Conservation (phyloP, 805 yeast species). For the Myxozyma geophila region DNA sequence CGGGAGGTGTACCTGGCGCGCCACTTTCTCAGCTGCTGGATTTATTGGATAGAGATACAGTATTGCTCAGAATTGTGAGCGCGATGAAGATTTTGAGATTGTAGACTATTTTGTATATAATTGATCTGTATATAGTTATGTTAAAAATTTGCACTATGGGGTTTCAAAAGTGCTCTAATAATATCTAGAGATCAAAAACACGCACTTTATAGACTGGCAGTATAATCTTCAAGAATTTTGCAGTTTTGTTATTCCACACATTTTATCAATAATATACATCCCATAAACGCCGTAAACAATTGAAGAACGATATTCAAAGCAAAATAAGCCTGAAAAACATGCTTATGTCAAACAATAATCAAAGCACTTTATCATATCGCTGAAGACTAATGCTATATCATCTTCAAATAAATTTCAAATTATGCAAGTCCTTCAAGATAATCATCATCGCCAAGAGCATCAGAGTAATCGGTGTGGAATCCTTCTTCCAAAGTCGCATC, state of each 20-base stretch:
- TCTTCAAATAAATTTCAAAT: background rate
- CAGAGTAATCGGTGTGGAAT: background rate
- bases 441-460: background rate
- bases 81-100: constrained; percentile 18
- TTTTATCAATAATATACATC: background rate
- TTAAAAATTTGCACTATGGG: background rate
- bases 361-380: background rate
- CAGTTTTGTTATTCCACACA: background rate
- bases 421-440: background rate
- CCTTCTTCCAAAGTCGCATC: background rate
- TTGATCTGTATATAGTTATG: background rate
- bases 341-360: background rate
- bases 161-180: background rate
- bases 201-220: background rate
- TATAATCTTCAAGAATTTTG: background rate
- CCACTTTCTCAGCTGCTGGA: constrained; percentile 26
- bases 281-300: constrained; percentile 2
- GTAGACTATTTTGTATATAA: constrained; percentile 16
- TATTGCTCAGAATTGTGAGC: constrained; percentile 5
- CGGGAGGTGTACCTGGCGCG: constrained; percentile 34
- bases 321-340: background rate
- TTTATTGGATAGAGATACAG: constrained; percentile 25
- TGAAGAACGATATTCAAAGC: background rate
- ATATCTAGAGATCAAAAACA: too few relatives aligned
- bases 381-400: background rate